Evolutionary conservation across 2,329 filamentous ascomycete species (phyloP), one percentile per base, ranked within the genome.

Genomic region (Scedosporium minutisporum): DNA sequence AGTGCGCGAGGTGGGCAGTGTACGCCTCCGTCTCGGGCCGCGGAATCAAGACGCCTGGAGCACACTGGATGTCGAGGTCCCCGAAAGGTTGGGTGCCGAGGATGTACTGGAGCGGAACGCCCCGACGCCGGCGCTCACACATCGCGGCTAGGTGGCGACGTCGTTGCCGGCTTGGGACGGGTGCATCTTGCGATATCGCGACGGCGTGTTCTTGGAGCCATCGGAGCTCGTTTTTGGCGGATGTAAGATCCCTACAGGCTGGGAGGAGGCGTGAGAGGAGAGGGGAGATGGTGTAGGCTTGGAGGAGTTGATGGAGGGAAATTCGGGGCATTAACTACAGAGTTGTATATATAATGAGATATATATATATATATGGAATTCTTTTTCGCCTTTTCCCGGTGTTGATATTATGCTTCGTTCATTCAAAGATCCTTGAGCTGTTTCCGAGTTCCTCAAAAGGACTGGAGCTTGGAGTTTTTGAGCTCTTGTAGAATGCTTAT

Each of bases 51-150:
- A 97, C 93, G 2, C 90, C 90, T 10, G 80, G 83, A 29, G 78
- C 79, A 70, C 93, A 97, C 62, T 81, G 76, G 57, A 99, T 88
- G 51, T 96, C 88, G 16, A 97, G 75, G 4, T 85, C 77, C 0
- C 93, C 93, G 75, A 99, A 97, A 1, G 89, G 95, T 72, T 97
- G 92, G 4, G 87, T 87, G 3, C 92, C 92, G 1, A 99, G 77
- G 23, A 97, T 81, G 71, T 97, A 97, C 73, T 97, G 95, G 41
- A 99, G 75, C 1, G 95, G 95, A 63, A 87, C 83, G 1, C 91
- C 91, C 7, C 72, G 74, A 7, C 81, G 78, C 41, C 86, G 77
- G 58, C 76, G 73, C 3, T 72, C 72, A 65, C 82, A 85, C 6
- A 87, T 72, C 1, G 69, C 65, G 6, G 72, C 65, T 2, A 83